Evolutionary conservation across 164 flowering plant genomes (phyloP), one percentile per base, ranked within the genome.

Genomic region (Vitis rupestris): DNA sequence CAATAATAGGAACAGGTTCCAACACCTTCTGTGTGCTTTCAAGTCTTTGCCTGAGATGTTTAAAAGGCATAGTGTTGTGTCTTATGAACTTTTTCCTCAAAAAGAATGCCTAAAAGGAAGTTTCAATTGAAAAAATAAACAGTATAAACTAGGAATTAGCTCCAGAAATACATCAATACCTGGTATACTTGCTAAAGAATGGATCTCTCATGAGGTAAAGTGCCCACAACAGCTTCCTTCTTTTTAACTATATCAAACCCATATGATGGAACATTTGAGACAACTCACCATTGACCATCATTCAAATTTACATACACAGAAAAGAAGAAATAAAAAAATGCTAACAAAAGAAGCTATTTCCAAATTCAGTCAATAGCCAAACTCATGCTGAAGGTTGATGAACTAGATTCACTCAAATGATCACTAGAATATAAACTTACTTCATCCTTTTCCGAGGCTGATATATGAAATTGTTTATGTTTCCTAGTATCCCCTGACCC

Each of bases 191-290:
- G 85, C 82, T 71, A 69, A 93, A 95, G 79, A 93, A 95, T 54
- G 99, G 99, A 84, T 95, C 99, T 81, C 99, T 84, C 99, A 95
- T 90, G 65, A 95, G 81, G 79, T 95, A 95, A 70, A 93, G 85
- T 57, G 92, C 98, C 96, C 89, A 91, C 63, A 93, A 71, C 64
- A 95, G 59, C 82, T 89, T 93, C 78, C 99, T 76, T 73, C 99
- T 88, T 74, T 71, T 90, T 4, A 91, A 55, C 99, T 95, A 81
- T 55, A 78, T 55, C 67, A 78, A 63, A 59, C 29, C 16, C 59
- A 79, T 12, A 61, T 16, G 8, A 49, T 7, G 44, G 17, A 49
- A 37, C 44, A 37, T 37, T 3, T 3, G 44, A 50, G 7, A 17
- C 8, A 61, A 48, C 27, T 37, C 7, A 37, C 44, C 4, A 37